These are phyloP conservation scores for Ottelia alismoides DNA, from an alignment of 106 monocot species.

Conservation along the genomic window DNA sequence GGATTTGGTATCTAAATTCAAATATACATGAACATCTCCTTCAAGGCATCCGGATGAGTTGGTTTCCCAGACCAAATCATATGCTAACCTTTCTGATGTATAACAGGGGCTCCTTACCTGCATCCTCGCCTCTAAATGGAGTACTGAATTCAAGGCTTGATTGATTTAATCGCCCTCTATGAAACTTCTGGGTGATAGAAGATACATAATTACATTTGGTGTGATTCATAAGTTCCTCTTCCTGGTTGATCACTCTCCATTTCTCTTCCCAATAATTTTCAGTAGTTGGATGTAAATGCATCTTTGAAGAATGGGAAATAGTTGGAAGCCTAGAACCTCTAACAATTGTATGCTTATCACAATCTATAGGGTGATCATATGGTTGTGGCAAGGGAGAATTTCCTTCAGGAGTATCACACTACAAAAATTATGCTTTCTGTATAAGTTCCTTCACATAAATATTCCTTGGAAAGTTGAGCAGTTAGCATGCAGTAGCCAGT, in stretches of 20 bases:
- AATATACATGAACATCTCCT: neutral
- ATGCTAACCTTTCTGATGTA: slow-evolving; percentile 28
- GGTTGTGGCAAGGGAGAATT: slow-evolving; percentile 5
- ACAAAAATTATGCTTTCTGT: slow-evolving; percentile 38
- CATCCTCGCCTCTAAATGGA: slow-evolving; percentile 3
- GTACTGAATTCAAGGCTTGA: slow-evolving; percentile 25
- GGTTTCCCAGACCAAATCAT: slow-evolving; percentile 19
- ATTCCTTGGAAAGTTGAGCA: slow-evolving; percentile 43
- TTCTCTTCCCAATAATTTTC: slow-evolving; percentile 71
- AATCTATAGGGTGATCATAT: neutral
- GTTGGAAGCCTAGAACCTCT: slow-evolving; percentile 12
- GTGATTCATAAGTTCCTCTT: slow-evolving; percentile 7
- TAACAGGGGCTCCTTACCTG: slow-evolving; percentile 11
- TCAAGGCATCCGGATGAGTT: neutral
- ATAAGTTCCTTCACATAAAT: slow-evolving; percentile 32
- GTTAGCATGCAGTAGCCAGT: slow-evolving; percentile 38
- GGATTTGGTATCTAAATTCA: neutral
- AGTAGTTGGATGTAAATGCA: slow-evolving; percentile 12
- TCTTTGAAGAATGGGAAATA: slow-evolving; percentile 15
- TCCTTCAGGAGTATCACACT: slow-evolving; percentile 25
- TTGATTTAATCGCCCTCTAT: slow-evolving; percentile 12
- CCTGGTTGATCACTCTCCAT: slow-evolving; percentile 39
- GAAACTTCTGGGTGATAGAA: slow-evolving; percentile 4
- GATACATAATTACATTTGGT: slow-evolving; percentile 5
- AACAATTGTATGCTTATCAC: slow-evolving; percentile 2